Conservation (phyloP, 371 early-diverging fungal genomes). For the Rhizopus sp. region DNA sequence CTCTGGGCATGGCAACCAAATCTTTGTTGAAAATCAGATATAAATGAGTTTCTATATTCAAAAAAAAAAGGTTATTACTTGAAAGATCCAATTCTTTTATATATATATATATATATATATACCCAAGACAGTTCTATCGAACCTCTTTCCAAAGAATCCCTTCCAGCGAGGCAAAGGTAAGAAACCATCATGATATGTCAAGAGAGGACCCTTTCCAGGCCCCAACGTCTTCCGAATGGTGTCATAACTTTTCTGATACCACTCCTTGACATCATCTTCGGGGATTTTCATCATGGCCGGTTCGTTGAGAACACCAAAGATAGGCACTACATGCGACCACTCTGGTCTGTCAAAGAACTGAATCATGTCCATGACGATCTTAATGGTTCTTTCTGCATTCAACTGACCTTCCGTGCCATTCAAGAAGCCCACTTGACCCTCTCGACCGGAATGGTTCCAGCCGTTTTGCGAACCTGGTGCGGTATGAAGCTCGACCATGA, state of each 20-base stretch:
- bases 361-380: constrained; percentile 40
- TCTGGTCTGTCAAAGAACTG: constrained; percentile 47
- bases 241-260: constrained; percentile 41
- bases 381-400: constrained; percentile 35
- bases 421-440: constrained; percentile 48
- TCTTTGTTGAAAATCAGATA: constrained; percentile 49
- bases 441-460: constrained; percentile 72
- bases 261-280: constrained; percentile 20
- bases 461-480: constrained; percentile 82
- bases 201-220: constrained; percentile 27
- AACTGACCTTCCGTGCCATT: constrained; percentile 40
- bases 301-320: constrained; percentile 58
- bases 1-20: constrained; percentile 47
- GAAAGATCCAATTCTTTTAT: neutral
- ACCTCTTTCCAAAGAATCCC: constrained; percentile 37
- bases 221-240: constrained; percentile 33
- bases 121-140: constrained; percentile 41
- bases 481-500: constrained; percentile 76
- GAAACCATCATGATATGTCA: constrained; percentile 53
- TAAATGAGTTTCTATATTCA: constrained; percentile 42
- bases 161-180: constrained; percentile 33
- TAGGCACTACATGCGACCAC: constrained; percentile 52
- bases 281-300: constrained; percentile 41
- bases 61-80: neutral
- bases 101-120: constrained; percentile 2